Evolutionary conservation across 192 early-diverging fungal species (phyloP).

Genomic region (Backusella mclennaniae): DNA sequence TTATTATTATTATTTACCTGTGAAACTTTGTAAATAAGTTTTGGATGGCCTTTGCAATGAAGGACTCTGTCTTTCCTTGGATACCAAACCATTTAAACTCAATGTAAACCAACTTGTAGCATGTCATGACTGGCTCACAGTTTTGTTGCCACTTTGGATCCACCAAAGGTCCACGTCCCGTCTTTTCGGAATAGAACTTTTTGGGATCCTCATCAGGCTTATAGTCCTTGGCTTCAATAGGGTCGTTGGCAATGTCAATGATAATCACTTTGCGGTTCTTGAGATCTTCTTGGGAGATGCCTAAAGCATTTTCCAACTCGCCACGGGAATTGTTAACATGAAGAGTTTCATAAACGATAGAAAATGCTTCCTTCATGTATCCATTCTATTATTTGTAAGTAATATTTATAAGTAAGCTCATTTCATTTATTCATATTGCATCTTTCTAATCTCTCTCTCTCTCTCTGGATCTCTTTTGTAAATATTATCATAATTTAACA

Average conservation of each 20-base stretch:
- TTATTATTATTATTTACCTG: conserved; percentile 30
- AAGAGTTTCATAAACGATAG: conserved; percentile 70
- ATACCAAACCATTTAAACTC: conserved; percentile 78
- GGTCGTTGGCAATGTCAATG: conserved; percentile 70
- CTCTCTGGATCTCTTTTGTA: background rate
- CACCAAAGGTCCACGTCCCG: conserved; percentile 63
- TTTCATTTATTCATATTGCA: too few species aligned
- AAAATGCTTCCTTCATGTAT: conserved; percentile 69
- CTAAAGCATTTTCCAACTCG: conserved; percentile 61
- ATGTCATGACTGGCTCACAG: conserved; percentile 75
- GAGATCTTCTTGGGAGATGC: conserved; percentile 38
- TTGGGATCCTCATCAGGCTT: conserved; percentile 67
- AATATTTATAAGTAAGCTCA: background rate
- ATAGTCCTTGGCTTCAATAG: conserved; percentile 49
- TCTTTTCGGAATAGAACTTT: conserved; percentile 58
- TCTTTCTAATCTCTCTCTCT: background rate
- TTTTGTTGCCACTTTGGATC: conserved; percentile 56
- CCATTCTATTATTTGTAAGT: conserved; percentile 43
- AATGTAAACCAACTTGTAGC: conserved; percentile 75
- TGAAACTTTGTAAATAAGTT: conserved; percentile 66
- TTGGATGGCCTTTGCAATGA: conserved; percentile 58
- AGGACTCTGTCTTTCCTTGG: conserved; percentile 60
- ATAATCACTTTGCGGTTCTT: conserved; percentile 60
- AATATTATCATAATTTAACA: background rate
- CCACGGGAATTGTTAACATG: conserved; percentile 68